Base-by-base conservation (phyloP, 208 protist species). In the Leishmania gerbilli region DNA sequence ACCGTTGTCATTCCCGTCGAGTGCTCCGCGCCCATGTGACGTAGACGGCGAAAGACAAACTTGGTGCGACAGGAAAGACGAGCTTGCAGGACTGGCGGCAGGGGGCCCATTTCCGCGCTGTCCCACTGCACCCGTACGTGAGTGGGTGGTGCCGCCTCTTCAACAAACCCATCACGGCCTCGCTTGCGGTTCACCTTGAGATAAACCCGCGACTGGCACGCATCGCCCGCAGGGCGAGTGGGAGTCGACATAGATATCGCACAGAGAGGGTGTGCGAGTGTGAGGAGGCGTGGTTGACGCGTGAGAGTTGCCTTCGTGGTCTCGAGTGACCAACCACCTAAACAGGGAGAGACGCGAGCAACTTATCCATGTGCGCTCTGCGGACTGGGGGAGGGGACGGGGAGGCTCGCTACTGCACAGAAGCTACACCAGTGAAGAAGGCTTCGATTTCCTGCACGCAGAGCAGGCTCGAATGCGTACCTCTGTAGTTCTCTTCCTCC, bases 41-140 rank as follows among this genome's bases (percentile, higher is more conserved):
- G 77, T 5, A 85, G 74, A 4, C 82, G 82, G 34, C 82, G 82
- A 27, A 85, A 85, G 7, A 85, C 3, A 31, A 62, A 24, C 55
- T 82, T 85, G 3, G 72, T 85, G 47, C 74, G 77, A 24, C 67
- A 64, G 9, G 83, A 58, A 60, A 82, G 56, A 15, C 58, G 55
- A 17, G 68, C 42, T 24, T 83, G 74, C 65, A 86, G 83, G 55
- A 47, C 31, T 1, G 58, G 51, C 3, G 84, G 84, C 7, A 60
- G 72, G 45, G 55, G 51, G 0, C 88, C 85, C 85, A 91, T 87
- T 76, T 84, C 82, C 7, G 60, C 55, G 13, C 42, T 65, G 71
- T 86, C 80, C 85, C 85, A 85, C 7, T 83, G 77, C 53, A 91
- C 55, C 3, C 85, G 84, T 19, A 91, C 85, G 17, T 79, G 77